These are phyloP conservation scores for Volvox reticuliferus DNA, from an alignment of 139 green algal species.

Conservation along the genomic window DNA sequence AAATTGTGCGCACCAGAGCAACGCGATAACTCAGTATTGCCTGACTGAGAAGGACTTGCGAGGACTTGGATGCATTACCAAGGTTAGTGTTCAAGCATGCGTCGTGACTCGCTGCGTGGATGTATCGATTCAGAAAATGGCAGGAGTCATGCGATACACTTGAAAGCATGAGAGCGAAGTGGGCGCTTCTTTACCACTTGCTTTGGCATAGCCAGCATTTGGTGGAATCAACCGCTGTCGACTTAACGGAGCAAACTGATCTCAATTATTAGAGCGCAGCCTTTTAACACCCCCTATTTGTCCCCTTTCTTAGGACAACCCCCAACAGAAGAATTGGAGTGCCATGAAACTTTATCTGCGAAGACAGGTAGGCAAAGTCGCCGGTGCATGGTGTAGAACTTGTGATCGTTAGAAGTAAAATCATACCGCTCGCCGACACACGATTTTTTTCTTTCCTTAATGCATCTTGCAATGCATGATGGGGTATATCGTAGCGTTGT, in stretches of 20 bases:
- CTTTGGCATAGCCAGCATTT: background rate
- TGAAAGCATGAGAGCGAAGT: background rate
- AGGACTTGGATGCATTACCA: conserved; percentile 67
- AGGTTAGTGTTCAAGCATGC: background rate
- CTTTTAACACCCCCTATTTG: background rate
- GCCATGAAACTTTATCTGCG: conserved; percentile 79
- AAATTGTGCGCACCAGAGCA: conserved; percentile 48
- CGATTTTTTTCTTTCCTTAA: background rate
- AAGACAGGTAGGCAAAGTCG: conserved; percentile 54
- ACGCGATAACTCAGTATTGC: conserved; percentile 66
- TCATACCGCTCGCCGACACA: background rate
- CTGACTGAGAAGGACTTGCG: conserved; percentile 74
- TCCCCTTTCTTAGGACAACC: conserved; percentile 58
- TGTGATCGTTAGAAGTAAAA: background rate
- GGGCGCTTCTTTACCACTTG: background rate
- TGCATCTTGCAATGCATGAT: background rate
- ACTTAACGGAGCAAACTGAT: no score
- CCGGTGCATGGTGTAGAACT: background rate
- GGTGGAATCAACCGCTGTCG: background rate
- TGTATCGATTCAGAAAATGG: no score
- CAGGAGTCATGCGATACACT: background rate
- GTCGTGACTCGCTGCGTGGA: background rate
- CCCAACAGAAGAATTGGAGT: conserved; percentile 74
- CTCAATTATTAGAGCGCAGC: background rate
- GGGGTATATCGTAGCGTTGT: background rate